Base-by-base conservation (phyloP, 331 rosid species). In the Dryas integrifolia region DNA sequence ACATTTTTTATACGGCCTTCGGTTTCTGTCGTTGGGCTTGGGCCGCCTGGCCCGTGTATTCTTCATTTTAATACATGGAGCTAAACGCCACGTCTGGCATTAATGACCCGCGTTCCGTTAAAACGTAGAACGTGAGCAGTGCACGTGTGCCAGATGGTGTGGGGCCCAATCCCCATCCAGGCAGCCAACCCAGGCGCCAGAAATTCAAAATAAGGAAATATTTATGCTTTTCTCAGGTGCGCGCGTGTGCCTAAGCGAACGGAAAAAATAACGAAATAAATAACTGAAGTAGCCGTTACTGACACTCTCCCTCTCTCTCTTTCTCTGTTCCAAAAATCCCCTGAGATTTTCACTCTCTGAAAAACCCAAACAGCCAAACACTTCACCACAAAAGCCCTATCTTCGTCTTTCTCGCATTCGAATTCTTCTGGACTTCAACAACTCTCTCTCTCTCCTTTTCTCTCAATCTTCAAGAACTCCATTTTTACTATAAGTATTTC, bases 171-270 rank as follows among this genome's bases (percentile, higher is more conserved):
- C 21, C 4, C 15, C 35, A 30, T 2, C 35, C 35, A 30, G 35
- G 2, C 2, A 1, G 35, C 49, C 30, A 14, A 14, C 1, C 7
- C 0, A 1, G 67, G 75, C 67, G 58, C 75, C 75, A 45, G 75
- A 14, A 58, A 71, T 71, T 9, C 67, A 46, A 71, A 71, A 71
- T 8, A 14, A 2, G 14, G 58, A 46, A 58, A 55, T 6, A 0
- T 16, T 16, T 9, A 8, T 18, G 9, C 12, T 3, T 49, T 39
- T 47, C 39, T 26, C 75, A 58, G 75, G 56, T 71, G 66, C 66
- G 75, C 75, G 45, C 66, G 56, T 71, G 66, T 56, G 75, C 35
- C 66, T 15, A 8, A 69, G 15, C 65, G 21, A 58, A 70, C 44
- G 74, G 74, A 70, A 70, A 55, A 43, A 15, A 44, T 38, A 70